Percentiles rank a stretch among this genome's conserved stretches.
phyloP scores from a whole-genome alignment of 164 flowering plant species.

The Malania oleifera region DNA sequence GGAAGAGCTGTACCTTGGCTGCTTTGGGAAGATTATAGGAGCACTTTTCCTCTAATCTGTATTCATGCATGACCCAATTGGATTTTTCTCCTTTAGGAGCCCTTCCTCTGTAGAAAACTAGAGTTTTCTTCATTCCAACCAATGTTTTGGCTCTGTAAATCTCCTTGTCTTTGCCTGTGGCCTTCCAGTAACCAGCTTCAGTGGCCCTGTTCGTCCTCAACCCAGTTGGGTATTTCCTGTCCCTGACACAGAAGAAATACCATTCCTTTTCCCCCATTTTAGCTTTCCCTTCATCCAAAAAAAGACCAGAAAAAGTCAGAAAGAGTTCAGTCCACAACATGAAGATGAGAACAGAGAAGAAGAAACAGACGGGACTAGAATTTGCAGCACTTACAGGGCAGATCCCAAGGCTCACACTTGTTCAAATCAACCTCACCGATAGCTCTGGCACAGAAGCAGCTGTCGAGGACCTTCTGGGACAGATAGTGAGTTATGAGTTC shows the following conservation, averaged over 20 bases:
- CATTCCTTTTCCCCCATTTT: slow-evolving; percentile 20
- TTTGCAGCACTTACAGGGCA: not conserved
- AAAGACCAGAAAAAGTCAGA: not conserved
- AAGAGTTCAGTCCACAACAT: not conserved
- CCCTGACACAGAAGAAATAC: slow-evolving; percentile 18
- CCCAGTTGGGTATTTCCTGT: slow-evolving; percentile 20
- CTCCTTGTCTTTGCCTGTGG: slow-evolving; percentile 22
- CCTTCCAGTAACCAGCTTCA: slow-evolving; percentile 24
- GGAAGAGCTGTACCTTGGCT: slow-evolving; percentile 9
- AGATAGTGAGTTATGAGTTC: slow-evolving; percentile 44
- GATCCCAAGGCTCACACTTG: slow-evolving; percentile 62
- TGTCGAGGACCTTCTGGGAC: slow-evolving; percentile 30
- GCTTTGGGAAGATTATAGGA: slow-evolving; percentile 12
- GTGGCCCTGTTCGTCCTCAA: slow-evolving; percentile 24
- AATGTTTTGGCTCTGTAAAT: slow-evolving; percentile 11
- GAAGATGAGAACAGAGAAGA: not conserved
- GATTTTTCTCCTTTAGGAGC: slow-evolving; percentile 19
- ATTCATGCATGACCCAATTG: slow-evolving; percentile 20
- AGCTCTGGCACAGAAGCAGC: slow-evolving; percentile 28
- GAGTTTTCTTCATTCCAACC: slow-evolving; percentile 23
- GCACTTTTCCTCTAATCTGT: slow-evolving; percentile 10
- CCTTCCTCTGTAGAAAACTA: slow-evolving; percentile 22
- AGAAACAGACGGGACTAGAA: not conserved
- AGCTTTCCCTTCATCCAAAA: slow-evolving; percentile 6
- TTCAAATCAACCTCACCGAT: slow-evolving; percentile 51